A percentile compares a stretch with the other conserved stretches of the same genome.
Conservation (phyloP, 2,329 filamentous ascomycete genomes). For the Colletotrichum gloeosporioides region DNA sequence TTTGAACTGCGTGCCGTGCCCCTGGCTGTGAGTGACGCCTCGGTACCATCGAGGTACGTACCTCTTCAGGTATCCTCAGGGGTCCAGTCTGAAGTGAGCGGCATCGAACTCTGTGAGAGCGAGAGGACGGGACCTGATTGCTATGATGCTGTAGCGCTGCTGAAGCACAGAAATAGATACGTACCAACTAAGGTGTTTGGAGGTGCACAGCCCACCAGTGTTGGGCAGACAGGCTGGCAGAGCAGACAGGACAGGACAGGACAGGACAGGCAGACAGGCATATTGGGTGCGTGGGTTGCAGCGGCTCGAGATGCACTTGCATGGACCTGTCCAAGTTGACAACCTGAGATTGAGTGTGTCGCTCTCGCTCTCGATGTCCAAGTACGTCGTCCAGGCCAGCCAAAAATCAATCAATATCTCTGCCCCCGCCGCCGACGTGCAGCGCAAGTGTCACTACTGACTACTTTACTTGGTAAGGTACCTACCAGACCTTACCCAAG, state of each 20-base stretch:
- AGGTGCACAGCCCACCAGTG: slow-evolving; percentile 5
- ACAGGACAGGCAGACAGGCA: background rate
- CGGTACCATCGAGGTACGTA: background rate
- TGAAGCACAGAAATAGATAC: background rate
- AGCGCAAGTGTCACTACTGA: background rate
- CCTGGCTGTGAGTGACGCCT: background rate
- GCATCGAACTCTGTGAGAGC: background rate
- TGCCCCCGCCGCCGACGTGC: slow-evolving; percentile 11
- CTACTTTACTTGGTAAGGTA: background rate
- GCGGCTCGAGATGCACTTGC: background rate
- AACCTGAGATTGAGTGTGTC: background rate
- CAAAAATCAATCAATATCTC: background rate
- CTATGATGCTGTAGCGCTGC: background rate
- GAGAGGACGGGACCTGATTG: background rate
- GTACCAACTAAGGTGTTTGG: background rate
- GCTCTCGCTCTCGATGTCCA: background rate
- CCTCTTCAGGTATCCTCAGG: background rate
- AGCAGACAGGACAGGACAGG: background rate
- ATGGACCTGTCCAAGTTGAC: background rate
- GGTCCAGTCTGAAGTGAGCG: background rate
- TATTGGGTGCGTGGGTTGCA: background rate
- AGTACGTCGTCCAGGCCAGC: background rate
- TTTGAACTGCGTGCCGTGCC: background rate
- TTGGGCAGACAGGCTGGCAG: background rate
- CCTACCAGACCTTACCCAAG: too few relatives aligned